These are phyloP conservation scores for Grosmannia clavigera DNA, from an alignment of 2,329 filamentous ascomycete species.

Conservation along the genomic window DNA sequence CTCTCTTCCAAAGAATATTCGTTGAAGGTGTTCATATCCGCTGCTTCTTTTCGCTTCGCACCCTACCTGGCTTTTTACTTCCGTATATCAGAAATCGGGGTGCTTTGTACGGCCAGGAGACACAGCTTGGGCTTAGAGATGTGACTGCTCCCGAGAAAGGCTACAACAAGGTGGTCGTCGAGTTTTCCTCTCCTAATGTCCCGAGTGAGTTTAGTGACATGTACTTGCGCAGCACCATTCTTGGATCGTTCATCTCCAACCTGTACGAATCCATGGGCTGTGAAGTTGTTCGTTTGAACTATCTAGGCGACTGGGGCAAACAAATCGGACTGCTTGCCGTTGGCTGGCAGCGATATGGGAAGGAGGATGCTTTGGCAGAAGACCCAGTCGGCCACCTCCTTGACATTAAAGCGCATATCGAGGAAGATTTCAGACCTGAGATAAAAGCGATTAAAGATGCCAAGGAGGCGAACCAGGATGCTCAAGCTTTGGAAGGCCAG, in stretches of 20 bases:
- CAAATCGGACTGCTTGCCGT: slow-evolving; percentile 56
- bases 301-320: slow-evolving; percentile 70
- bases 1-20: slow-evolving; percentile 34
- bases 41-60: slow-evolving; percentile 51
- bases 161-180: slow-evolving; percentile 45
- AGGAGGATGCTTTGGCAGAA: slow-evolving; percentile 40
- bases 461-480: slow-evolving; percentile 35
- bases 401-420: slow-evolving; percentile 60
- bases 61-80: slow-evolving; percentile 44
- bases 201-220: slow-evolving; percentile 63
- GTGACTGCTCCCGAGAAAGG: slow-evolving; percentile 21
- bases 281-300: slow-evolving; percentile 62
- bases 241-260: slow-evolving; percentile 60
- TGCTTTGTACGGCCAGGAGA: slow-evolving; percentile 46
- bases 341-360: slow-evolving; percentile 56
- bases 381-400: slow-evolving; percentile 64
- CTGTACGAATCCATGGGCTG: slow-evolving; percentile 56
- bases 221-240: slow-evolving; percentile 65
- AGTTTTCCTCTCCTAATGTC: slow-evolving; percentile 67
- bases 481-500: slow-evolving; percentile 28
- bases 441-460: slow-evolving; percentile 41
- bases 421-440: slow-evolving; percentile 48
- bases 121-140: slow-evolving; percentile 44
- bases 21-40: slow-evolving; percentile 47
- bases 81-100: slow-evolving; percentile 46